These are phyloP conservation scores for Fusarium euwallaceae DNA, from an alignment of 2,329 filamentous ascomycete species.

Conservation along the genomic window DNA sequence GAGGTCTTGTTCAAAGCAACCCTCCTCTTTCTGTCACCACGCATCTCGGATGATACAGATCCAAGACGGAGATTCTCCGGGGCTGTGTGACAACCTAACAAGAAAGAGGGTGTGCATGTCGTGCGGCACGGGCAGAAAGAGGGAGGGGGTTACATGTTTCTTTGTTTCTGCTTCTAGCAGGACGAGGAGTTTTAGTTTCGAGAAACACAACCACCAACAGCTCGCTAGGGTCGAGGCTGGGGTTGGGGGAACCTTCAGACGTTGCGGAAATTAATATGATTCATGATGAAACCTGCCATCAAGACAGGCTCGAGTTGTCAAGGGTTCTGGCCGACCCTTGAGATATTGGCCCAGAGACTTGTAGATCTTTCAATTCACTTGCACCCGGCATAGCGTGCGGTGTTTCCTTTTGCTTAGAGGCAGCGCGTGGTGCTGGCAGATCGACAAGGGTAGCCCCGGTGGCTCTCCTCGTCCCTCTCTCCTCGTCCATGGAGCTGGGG, in stretches of 20 bases:
- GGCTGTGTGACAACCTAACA: constrained; percentile 3
- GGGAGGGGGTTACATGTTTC: constrained; percentile 6
- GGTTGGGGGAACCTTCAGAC: background rate
- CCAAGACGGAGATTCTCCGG: constrained; percentile 34
- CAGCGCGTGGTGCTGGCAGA: background rate
- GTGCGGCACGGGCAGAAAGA: constrained; percentile 17
- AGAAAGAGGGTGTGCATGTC: constrained; percentile 20
- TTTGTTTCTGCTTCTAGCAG: constrained; percentile 10
- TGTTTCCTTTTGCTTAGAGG: background rate
- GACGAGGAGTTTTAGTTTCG: background rate
- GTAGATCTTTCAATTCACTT: background rate
- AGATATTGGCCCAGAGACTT: background rate
- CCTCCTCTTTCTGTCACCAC: background rate
- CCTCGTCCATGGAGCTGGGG: constrained; percentile 23
- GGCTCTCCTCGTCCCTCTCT: constrained; percentile 13
- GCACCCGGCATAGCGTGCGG: background rate
- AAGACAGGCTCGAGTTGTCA: constrained; percentile 9
- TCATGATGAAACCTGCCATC: constrained; percentile 34
- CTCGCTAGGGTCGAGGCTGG: constrained; percentile 6
- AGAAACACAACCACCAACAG: constrained; percentile 9
- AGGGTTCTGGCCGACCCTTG: constrained; percentile 8
- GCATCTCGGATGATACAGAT: constrained; percentile 11
- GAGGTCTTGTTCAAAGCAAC: background rate
- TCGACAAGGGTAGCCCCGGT: constrained; percentile 16
- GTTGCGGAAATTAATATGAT: constrained; percentile 29